These are phyloP conservation scores for Solanum hybrid DNA, from an alignment of 305 asterid genomes.

Conservation along the genomic window DNA sequence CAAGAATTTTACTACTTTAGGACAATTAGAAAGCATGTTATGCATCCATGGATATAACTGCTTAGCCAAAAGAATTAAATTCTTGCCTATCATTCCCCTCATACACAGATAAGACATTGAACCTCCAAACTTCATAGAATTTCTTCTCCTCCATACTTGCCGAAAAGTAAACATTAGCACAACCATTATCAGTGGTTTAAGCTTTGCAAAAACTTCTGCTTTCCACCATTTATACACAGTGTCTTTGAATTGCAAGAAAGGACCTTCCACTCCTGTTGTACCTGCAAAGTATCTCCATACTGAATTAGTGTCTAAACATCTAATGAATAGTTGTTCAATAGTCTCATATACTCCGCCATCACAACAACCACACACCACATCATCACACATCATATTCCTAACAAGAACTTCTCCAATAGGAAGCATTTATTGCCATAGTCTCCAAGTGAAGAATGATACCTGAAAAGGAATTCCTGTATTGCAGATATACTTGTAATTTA, in stretches of 20 bases:
- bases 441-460: not conserved
- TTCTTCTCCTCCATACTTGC: not conserved
- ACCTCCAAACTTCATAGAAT: not conserved
- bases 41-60: not conserved
- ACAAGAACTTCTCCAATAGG: not conserved
- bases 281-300: not conserved
- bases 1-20: not conserved
- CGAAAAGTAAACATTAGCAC: not conserved
- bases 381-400: not conserved
- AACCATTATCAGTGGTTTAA: not conserved
- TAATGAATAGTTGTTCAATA: not conserved
- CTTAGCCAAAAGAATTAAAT: not conserved
- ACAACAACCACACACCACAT: not conserved
- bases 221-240: not conserved
- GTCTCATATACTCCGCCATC: not conserved
- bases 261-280: not conserved
- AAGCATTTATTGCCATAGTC: not conserved
- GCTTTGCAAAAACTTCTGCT: not conserved
- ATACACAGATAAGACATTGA: not conserved
- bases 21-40: not conserved
- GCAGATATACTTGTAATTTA: too few species aligned
- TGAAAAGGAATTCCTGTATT: not conserved
- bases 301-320: not conserved
- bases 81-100: not conserved
- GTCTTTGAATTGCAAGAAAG: not conserved